A percentile compares a stretch with the other conserved stretches of the same genome.
Conservation (phyloP, 169 alveolate species). For the Plasmodium malariae region DNA sequence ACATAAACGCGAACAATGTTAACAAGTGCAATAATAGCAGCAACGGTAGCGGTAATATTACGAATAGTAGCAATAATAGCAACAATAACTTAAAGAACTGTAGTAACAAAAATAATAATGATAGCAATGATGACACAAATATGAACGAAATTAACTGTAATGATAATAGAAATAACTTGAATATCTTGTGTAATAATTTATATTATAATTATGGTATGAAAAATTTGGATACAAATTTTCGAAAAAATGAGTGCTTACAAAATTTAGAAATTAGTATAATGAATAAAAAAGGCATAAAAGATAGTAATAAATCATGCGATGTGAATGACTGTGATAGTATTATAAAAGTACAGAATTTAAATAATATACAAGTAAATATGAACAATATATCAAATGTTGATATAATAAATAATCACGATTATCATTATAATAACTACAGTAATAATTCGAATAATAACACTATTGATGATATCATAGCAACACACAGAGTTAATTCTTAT, state of each 20-base stretch:
- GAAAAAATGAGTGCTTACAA: not conserved
- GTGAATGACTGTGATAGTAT: not conserved
- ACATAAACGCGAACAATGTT: too few relatives aligned
- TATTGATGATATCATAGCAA: slow-evolving; percentile 27
- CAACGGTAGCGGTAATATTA: too few relatives aligned
- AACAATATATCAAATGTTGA: not conserved
- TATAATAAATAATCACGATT: not conserved
- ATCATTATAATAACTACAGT: not conserved
- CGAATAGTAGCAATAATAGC: too few relatives aligned
- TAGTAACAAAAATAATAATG: too few relatives aligned
- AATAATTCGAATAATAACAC: not conserved
- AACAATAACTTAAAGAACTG: too few relatives aligned
- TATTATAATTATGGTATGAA: not conserved
- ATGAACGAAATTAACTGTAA: not conserved
- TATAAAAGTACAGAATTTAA: not conserved
- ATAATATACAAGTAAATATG: not conserved
- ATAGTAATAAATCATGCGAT: not conserved
- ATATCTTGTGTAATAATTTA: too few relatives aligned
- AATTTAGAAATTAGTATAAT: not conserved
- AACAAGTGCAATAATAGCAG: too few relatives aligned
- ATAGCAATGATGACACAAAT: too few relatives aligned
- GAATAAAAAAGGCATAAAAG: not conserved
- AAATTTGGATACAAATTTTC: not conserved
- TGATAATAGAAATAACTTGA: not conserved
- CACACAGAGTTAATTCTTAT: slow-evolving; percentile 20